These are phyloP conservation scores for Coix lacrymajobi DNA, from an alignment of 176 grass and related monocot species.

Conservation along the genomic window DNA sequence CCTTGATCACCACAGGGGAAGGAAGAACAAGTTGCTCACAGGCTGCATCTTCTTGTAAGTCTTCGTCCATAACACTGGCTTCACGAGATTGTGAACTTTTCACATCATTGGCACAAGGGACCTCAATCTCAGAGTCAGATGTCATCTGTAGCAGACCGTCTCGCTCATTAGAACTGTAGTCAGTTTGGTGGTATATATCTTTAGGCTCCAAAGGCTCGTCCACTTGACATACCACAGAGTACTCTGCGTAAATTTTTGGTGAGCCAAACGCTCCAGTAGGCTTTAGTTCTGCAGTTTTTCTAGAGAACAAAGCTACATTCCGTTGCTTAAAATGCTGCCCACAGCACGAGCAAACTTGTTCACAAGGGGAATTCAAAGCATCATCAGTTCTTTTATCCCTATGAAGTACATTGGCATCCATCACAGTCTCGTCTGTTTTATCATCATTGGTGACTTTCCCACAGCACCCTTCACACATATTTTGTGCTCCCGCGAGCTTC, in stretches of 20 bases:
- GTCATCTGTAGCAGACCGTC: constrained; percentile 52
- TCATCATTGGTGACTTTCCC: background rate
- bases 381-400: background rate
- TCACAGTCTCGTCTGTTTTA: background rate
- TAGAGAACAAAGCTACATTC: background rate
- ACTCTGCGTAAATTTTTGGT: constrained; percentile 32
- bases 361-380: background rate
- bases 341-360: constrained; percentile 53
- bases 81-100: constrained; percentile 17
- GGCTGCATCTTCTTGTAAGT: constrained; percentile 19
- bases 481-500: constrained; percentile 47
- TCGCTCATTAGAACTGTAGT: constrained; percentile 35
- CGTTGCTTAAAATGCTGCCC: constrained; percentile 26
- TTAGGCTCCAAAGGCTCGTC: constrained; percentile 35
- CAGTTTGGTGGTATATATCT: constrained; percentile 41
- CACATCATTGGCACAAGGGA: constrained; percentile 39
- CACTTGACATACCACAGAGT: constrained; percentile 26
- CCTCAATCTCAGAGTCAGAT: constrained; percentile 61
- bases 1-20: constrained; percentile 11
- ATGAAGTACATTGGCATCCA: background rate
- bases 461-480: constrained; percentile 60
- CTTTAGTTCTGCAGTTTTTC: constrained; percentile 22
- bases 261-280: constrained; percentile 17
- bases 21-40: constrained; percentile 12
- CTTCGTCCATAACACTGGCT: constrained; percentile 13